Conservation (phyloP, 768 basidiomycete species). For the Lactarius psammicola region DNA sequence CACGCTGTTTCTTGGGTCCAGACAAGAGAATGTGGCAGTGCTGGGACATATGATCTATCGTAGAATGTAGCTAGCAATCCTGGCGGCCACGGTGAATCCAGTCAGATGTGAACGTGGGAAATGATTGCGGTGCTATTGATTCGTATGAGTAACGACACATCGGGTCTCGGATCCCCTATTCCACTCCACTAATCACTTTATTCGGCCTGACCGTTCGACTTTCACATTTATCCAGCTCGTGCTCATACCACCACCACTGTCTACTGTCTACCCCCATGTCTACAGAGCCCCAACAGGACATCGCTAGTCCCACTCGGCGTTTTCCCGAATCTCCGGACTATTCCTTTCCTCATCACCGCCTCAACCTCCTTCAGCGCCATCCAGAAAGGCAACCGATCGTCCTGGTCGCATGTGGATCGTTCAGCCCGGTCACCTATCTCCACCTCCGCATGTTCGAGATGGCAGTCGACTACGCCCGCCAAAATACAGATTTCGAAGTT, state of each 20-base stretch:
- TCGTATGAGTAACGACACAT: neutral
- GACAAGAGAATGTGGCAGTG: neutral
- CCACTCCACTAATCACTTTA: slow-evolving; percentile 1
- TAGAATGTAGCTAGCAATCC: neutral
- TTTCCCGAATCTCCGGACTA: slow-evolving; percentile 70
- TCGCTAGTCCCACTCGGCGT: neutral
- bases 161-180: slow-evolving; percentile 5
- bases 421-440: slow-evolving; percentile 97
- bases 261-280: slow-evolving; percentile 20
- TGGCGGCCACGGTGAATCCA: neutral
- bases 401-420: slow-evolving; percentile 95
- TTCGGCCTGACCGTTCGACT: slow-evolving; percentile 1
- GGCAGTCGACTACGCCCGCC: slow-evolving; percentile 94
- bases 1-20: no score
- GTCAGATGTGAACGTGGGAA: neutral
- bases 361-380: slow-evolving; percentile 55
- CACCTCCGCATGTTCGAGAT: slow-evolving; percentile 99
- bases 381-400: slow-evolving; percentile 79
- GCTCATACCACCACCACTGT: neutral
- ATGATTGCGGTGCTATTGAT: slow-evolving; percentile 1
- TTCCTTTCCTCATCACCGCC: slow-evolving; percentile 64
- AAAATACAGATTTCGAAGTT: slow-evolving; percentile 91
- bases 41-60: neutral
- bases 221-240: neutral
- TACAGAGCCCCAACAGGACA: neutral